Evolutionary conservation across 805 yeast species (phyloP).

Genomic region (Yarrowia sp.): DNA sequence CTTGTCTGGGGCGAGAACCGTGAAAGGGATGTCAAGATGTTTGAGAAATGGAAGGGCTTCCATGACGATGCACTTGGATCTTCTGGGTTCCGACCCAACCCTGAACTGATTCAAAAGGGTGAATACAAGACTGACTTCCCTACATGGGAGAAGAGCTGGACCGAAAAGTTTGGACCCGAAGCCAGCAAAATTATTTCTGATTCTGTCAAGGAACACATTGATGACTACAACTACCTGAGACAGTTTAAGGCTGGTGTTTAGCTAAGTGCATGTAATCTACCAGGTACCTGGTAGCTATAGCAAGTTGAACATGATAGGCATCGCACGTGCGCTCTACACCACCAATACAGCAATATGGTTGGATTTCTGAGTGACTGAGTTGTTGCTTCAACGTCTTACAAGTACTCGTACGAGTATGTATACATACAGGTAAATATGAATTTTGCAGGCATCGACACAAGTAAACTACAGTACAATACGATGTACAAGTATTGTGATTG

Average conservation of each 20-base stretch:
- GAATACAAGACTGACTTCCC: slow-evolving; percentile 29
- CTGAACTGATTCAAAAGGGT: not conserved
- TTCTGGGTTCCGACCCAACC: slow-evolving; percentile 28
- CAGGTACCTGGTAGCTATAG: too few relatives aligned
- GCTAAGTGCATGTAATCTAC: not conserved
- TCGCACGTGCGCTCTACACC: too few relatives aligned
- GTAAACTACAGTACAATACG: too few relatives aligned
- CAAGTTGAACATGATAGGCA: too few relatives aligned
- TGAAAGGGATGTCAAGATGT: slow-evolving; percentile 27
- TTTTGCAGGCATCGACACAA: too few relatives aligned
- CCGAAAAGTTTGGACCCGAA: slow-evolving; percentile 16
- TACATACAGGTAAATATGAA: too few relatives aligned
- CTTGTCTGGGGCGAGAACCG: slow-evolving; percentile 31
- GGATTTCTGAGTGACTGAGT: too few relatives aligned
- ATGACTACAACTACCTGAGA: slow-evolving; percentile 32
- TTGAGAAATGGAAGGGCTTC: slow-evolving; percentile 34
- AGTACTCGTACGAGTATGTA: too few relatives aligned
- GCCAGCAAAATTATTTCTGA: slow-evolving; percentile 25
- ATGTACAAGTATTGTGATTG: too few relatives aligned
- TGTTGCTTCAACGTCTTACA: too few relatives aligned
- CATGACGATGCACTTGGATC: slow-evolving; percentile 32
- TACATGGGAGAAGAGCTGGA: slow-evolving; percentile 31
- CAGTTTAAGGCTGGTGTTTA: slow-evolving; percentile 26
- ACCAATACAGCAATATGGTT: too few relatives aligned
- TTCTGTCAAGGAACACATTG: slow-evolving; percentile 30